Percentiles rank a stretch among this genome's conserved stretches.
Evolutionary conservation across 108 stramenopile genomes (phyloP).

Genomic region (Skeletonema grethae): DNA sequence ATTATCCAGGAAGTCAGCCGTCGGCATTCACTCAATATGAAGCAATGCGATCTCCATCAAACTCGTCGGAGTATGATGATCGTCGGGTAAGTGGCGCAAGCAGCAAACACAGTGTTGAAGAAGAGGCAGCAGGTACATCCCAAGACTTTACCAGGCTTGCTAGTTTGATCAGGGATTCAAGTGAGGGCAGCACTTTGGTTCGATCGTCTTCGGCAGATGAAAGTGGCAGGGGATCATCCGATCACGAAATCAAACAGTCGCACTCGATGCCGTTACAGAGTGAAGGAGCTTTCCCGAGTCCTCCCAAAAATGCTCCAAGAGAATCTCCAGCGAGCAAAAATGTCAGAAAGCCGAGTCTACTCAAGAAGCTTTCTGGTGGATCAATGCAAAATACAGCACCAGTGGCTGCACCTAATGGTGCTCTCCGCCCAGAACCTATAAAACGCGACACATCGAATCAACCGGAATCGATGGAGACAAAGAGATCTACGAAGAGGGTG

Average conservation of each 20-base stretch:
- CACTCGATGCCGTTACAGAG: slow-evolving; percentile 20
- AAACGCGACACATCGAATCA: slow-evolving; percentile 87
- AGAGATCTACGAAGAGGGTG: slow-evolving; percentile 69
- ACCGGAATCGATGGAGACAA: slow-evolving; percentile 71
- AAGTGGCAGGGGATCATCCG: not conserved
- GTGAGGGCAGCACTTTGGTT: slow-evolving; percentile 19
- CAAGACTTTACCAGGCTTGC: slow-evolving; percentile 51
- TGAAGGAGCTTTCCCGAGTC: slow-evolving; percentile 19
- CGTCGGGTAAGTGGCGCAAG: not conserved
- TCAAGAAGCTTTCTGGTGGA: slow-evolving; percentile 45
- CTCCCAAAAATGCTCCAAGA: slow-evolving; percentile 19
- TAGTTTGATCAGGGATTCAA: slow-evolving; percentile 32
- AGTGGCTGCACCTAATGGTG: slow-evolving; percentile 12
- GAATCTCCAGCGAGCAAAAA: slow-evolving; percentile 18
- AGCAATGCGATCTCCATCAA: not conserved
- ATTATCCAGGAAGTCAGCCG: slow-evolving; percentile 16
- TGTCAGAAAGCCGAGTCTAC: slow-evolving; percentile 29
- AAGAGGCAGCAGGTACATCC: slow-evolving; percentile 17
- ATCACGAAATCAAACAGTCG: slow-evolving; percentile 15
- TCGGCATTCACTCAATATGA: slow-evolving; percentile 37
- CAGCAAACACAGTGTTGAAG: not conserved
- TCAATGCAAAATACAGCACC: slow-evolving; percentile 1
- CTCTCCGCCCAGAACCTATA: slow-evolving; percentile 65
- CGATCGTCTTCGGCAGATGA: slow-evolving; percentile 30
- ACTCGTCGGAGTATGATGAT: not conserved